A percentile compares a stretch with the other conserved stretches of the same genome.
Conservation (phyloP, 495 filamentous ascomycete genomes). For the Terfezia boudieri region DNA sequence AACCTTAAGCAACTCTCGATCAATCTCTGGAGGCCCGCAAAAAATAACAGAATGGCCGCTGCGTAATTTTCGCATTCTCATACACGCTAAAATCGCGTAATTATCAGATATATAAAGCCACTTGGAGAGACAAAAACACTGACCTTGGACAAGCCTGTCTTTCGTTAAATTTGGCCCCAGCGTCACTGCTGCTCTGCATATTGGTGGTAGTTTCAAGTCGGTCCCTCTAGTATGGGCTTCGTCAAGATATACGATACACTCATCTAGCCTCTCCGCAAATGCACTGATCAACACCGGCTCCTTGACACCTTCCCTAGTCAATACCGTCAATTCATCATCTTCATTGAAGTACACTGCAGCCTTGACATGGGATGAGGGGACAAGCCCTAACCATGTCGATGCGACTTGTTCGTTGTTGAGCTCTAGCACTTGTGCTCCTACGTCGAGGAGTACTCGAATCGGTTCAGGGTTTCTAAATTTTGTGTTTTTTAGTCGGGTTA, state of each 20-base stretch:
- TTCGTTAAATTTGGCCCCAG: conserved; percentile 45
- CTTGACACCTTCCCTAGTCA: conserved; percentile 23
- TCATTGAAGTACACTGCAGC: conserved; percentile 35
- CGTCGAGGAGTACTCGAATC: conserved; percentile 43
- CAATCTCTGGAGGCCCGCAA: conserved; percentile 31
- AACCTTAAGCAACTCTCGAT: conserved; percentile 20
- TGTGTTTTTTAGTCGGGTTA: conserved; percentile 24
- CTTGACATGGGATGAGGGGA: conserved; percentile 1
- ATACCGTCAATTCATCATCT: conserved; percentile 27
- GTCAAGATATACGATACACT: conserved; percentile 50
- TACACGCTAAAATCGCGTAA: conserved; percentile 29
- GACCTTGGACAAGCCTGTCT: conserved; percentile 55
- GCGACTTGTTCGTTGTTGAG: conserved; percentile 35
- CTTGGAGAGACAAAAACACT: neutral
- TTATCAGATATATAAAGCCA: no score
- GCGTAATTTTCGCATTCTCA: conserved; percentile 41
- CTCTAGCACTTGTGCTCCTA: conserved; percentile 51
- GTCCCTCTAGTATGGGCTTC: conserved; percentile 57
- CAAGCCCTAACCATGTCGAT: conserved; percentile 23
- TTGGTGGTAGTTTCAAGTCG: conserved; percentile 40
- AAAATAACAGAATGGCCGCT: conserved; percentile 40
- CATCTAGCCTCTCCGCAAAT: conserved; percentile 34
- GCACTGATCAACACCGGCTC: conserved; percentile 37
- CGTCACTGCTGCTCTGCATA: conserved; percentile 43
- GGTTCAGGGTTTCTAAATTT: conserved; percentile 12